A percentile compares a stretch with the other conserved stretches of the same genome.
Conservation (phyloP, 1,139 yeast species). For the Candida frijolesensis region DNA sequence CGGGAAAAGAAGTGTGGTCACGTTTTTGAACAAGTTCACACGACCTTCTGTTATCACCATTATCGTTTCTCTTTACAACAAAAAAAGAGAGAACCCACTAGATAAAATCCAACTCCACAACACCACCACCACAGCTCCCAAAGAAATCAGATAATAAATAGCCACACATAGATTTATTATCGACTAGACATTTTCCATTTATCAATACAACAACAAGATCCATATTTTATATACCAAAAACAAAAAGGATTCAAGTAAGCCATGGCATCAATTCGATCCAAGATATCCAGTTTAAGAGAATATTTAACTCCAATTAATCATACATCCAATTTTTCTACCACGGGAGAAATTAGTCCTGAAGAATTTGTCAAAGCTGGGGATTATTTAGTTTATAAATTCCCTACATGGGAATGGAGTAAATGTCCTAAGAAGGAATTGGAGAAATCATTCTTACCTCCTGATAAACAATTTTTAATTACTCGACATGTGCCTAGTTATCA, state of each 20-base stretch:
- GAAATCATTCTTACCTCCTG: constrained; percentile 77
- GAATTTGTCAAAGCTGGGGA: constrained; percentile 95
- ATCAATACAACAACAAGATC: not conserved
- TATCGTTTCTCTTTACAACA: not conserved
- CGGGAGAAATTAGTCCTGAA: constrained; percentile 94
- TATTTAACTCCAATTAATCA: constrained; percentile 89
- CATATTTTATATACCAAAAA: no score
- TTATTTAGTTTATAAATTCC: constrained; percentile 84
- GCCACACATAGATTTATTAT: not conserved
- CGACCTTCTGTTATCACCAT: not conserved
- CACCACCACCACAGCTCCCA: no score
- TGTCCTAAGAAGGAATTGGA: constrained; percentile 57
- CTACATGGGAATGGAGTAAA: constrained; percentile 94
- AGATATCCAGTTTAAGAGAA: constrained; percentile 83
- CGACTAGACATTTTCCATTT: not conserved
- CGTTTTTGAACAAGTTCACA: not conserved
- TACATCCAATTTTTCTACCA: constrained; percentile 73
- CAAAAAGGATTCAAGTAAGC: no score
- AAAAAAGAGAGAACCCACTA: not conserved
- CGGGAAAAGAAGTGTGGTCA: not conserved
- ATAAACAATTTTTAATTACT: constrained; percentile 85
- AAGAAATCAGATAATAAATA: not conserved
- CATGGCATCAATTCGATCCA: constrained; percentile 57
- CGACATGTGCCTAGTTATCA: constrained; percentile 85
- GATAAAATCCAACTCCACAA: not conserved